Conservation (phyloP, 1,284 basidiomycete species). For the Bjerkandera adusta region DNA sequence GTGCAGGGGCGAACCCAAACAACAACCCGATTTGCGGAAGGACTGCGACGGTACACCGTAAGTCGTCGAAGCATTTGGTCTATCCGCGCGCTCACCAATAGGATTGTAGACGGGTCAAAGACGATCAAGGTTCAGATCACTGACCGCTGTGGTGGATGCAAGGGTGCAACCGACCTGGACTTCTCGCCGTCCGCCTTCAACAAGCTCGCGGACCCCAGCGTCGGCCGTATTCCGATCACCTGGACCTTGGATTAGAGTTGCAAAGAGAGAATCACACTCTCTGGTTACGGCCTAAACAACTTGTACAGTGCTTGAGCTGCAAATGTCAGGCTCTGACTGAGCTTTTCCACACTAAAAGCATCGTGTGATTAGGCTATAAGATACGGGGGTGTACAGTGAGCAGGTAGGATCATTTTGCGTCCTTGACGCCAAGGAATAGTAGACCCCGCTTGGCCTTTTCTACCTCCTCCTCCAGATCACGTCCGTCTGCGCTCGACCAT, state of each 20-base stretch:
- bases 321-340: too few relatives aligned
- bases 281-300: too few relatives aligned
- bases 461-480: conserved; percentile 76
- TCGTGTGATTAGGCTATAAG: too few relatives aligned
- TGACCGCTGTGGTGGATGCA: conserved; percentile 42
- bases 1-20: conserved; percentile 23
- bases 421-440: conserved; percentile 78
- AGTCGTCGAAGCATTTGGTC: not conserved
- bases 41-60: conserved; percentile 22
- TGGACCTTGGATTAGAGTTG: conserved; percentile 21
- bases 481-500: conserved; percentile 77
- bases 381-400: not conserved
- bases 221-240: conserved; percentile 21
- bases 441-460: conserved; percentile 79
- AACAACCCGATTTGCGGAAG: conserved; percentile 26
- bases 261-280: too few relatives aligned
- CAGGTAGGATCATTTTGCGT: conserved; percentile 6
- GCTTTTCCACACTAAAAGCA: too few relatives aligned
- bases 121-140: conserved; percentile 37
- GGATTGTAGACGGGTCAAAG: conserved; percentile 29
- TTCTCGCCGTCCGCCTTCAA: conserved; percentile 40
- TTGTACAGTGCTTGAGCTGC: too few relatives aligned
- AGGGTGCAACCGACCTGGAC: conserved; percentile 35
- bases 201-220: conserved; percentile 30
- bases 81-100: not conserved